Evolutionary conservation across 371 early-diverging fungal genomes (phyloP).

Genomic region (Apophysomyces variabilis): DNA sequence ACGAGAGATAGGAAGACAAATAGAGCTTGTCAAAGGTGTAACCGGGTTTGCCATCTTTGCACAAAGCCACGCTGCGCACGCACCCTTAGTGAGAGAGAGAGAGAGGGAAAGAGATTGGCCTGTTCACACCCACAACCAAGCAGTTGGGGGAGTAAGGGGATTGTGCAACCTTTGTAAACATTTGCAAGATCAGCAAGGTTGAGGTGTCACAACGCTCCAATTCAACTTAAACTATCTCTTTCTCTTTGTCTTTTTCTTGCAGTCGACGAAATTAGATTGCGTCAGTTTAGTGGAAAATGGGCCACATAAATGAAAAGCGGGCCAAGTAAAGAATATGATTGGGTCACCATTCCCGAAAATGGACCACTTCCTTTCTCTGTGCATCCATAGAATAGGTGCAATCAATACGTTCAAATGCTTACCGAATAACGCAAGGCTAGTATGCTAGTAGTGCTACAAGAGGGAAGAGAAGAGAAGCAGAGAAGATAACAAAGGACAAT

Average conservation of each 20-base stretch:
- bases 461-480: not conserved
- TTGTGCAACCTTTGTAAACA: not conserved
- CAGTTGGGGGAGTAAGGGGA: not conserved
- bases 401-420: not conserved
- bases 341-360: too few species aligned
- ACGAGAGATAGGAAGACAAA: not conserved
- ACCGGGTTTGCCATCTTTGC: not conserved
- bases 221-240: not conserved
- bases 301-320: not conserved
- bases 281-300: not conserved
- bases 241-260: too few species aligned
- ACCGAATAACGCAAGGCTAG: too few species aligned
- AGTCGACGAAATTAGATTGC: not conserved
- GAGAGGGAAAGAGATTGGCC: not conserved
- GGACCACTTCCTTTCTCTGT: not conserved
- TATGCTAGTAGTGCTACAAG: too few species aligned
- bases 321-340: too few species aligned
- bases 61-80: constrained; percentile 2
- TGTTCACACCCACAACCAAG: not conserved
- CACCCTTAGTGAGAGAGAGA: not conserved
- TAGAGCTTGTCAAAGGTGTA: not conserved
- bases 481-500: not conserved
- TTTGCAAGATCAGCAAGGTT: not conserved
- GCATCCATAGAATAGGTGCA: not conserved
- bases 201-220: too few species aligned